phyloP scores from a whole-genome alignment of 352 stramenopile genomes.

The Phytophthora fragariaefolia region DNA sequence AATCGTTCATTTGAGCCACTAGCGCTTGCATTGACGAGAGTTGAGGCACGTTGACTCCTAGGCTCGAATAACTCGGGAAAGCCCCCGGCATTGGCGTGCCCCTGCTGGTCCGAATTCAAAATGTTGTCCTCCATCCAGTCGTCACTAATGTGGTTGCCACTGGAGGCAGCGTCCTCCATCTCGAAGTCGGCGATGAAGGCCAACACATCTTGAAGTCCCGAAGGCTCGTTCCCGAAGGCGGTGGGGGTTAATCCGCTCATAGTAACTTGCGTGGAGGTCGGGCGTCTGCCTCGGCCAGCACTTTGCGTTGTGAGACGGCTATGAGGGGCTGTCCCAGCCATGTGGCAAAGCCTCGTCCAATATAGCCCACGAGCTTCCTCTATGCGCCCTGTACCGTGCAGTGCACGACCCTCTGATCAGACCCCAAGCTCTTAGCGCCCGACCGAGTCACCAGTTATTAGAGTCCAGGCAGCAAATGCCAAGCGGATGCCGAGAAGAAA shows the following conservation, averaged over 20 bases:
- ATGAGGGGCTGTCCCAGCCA: conserved; percentile 23
- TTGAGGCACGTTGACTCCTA: conserved; percentile 2
- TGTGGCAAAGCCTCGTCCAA: conserved; percentile 17
- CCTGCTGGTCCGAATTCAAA: not conserved
- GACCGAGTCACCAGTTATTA: no score
- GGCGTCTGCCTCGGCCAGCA: conserved; percentile 4
- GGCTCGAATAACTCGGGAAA: conserved; percentile 15
- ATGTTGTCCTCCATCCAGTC: conserved; percentile 14
- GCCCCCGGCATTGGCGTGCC: not conserved
- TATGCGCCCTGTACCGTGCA: conserved; percentile 2
- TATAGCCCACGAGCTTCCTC: not conserved
- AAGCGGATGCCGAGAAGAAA: conserved; percentile 30
- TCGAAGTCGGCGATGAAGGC: conserved; percentile 42
- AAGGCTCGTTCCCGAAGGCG: conserved; percentile 14
- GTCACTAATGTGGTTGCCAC: conserved; percentile 8
- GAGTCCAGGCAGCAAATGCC: conserved; percentile 5
- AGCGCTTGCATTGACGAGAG: not conserved
- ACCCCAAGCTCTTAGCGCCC: conserved; percentile 7
- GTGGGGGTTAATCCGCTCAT: conserved; percentile 32
- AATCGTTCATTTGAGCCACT: not conserved
- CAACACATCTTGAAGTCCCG: conserved; percentile 36
- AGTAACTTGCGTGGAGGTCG: not conserved
- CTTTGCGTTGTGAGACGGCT: conserved; percentile 26
- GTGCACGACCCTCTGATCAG: conserved; percentile 12
- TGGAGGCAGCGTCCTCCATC: conserved; percentile 25